Evolutionary conservation across 169 alveolate genomes (phyloP).

Genomic region (Eimeria sp.): DNA sequence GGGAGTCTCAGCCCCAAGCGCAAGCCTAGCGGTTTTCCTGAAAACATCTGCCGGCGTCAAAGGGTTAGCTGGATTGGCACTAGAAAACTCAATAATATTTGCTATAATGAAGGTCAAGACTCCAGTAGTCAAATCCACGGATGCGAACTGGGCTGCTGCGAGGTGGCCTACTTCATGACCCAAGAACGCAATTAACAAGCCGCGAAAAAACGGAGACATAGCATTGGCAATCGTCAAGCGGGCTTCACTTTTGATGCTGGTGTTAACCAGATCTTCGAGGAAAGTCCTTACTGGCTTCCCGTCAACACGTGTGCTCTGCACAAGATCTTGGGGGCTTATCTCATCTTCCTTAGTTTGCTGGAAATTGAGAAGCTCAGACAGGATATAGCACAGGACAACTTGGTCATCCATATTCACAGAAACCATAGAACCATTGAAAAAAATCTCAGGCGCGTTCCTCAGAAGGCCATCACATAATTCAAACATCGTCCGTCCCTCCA

Average conservation of each 20-base stretch:
- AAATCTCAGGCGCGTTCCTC: conserved; percentile 21
- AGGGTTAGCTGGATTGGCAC: not conserved
- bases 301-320: not conserved
- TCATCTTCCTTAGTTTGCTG: conserved; percentile 10
- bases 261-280: conserved; percentile 23
- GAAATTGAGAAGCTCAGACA: not conserved
- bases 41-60: conserved; percentile 51
- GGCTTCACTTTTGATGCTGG: conserved; percentile 19
- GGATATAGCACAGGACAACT: conserved; percentile 13
- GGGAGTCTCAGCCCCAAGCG: conserved; percentile 47
- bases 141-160: conserved; percentile 53
- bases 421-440: conserved; percentile 13
- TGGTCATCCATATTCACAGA: conserved; percentile 41
- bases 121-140: conserved; percentile 65
- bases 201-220: conserved; percentile 32
- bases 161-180: conserved; percentile 56
- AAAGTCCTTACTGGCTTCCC: conserved; percentile 20
- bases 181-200: conserved; percentile 21
- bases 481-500: conserved; percentile 26
- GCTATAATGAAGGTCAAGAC: not conserved
- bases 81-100: conserved; percentile 11
- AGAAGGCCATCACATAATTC: conserved; percentile 6
- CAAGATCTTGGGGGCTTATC: conserved; percentile 9
- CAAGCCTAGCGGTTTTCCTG: conserved; percentile 32
- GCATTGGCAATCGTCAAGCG: conserved; percentile 10